phyloP scores from a whole-genome alignment of 805 yeast species.

The Lachancea kluyveri region DNA sequence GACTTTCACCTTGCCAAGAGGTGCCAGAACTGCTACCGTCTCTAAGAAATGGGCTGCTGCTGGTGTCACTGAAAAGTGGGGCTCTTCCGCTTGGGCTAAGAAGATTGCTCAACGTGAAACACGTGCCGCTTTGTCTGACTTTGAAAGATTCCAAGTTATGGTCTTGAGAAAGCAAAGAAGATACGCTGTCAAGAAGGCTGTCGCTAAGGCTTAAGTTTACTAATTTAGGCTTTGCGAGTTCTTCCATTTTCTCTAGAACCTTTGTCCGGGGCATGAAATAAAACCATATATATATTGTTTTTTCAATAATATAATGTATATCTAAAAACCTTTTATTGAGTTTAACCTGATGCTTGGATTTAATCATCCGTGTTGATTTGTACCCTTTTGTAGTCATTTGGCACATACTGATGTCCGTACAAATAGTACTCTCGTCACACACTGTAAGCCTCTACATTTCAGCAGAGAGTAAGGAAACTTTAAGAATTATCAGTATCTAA shows the following conservation, averaged over 20 bases:
- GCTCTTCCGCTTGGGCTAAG: slow-evolving; percentile 93
- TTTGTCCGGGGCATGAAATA: slow-evolving; percentile 9
- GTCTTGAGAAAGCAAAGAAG: slow-evolving; percentile 97
- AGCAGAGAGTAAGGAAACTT: no score
- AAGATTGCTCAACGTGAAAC: slow-evolving; percentile 92
- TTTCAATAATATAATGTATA: slow-evolving; percentile 13
- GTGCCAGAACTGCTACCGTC: slow-evolving; percentile 81
- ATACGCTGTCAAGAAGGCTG: slow-evolving; percentile 90
- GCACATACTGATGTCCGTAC: no score
- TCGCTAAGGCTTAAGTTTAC: slow-evolving; percentile 79
- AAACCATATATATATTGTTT: slow-evolving; percentile 12
- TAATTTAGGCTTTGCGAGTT: slow-evolving; percentile 1
- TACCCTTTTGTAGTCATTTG: no score
- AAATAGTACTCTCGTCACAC: no score
- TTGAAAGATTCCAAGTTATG: slow-evolving; percentile 99
- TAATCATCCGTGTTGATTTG: no score
- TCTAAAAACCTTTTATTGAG: slow-evolving; percentile 10
- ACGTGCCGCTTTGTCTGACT: slow-evolving; percentile 90
- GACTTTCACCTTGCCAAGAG: slow-evolving; percentile 89
- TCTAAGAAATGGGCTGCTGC: slow-evolving; percentile 92
- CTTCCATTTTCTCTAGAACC: no score
- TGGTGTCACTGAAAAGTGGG: slow-evolving; percentile 86
- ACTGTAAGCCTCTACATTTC: no score
- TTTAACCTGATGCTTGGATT: no score
- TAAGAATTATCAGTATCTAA: no score